These are phyloP conservation scores for Penicillium ochrochloron DNA, from an alignment of 495 filamentous ascomycete genomes.

Conservation along the genomic window DNA sequence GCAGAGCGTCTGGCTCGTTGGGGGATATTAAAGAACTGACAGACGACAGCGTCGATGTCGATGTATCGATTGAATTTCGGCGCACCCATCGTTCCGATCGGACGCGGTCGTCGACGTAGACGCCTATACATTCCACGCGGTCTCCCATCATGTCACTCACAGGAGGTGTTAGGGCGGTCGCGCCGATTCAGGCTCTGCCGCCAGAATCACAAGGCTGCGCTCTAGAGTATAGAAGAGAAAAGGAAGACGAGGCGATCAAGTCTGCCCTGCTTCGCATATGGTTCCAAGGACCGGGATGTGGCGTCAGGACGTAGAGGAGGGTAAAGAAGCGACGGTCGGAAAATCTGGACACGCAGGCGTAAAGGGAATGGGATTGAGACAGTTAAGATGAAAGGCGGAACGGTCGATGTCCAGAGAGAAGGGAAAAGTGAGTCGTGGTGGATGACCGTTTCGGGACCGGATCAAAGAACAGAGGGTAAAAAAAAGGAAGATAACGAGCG, in stretches of 20 bases:
- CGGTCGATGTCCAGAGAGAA: background rate
- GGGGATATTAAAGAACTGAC: conserved; percentile 34
- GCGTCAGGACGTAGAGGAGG: conserved; percentile 4
- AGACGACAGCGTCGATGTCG: conserved; percentile 31
- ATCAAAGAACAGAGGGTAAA: background rate
- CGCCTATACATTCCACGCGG: conserved; percentile 72
- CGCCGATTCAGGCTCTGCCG: conserved; percentile 20
- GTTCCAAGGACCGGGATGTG: conserved; percentile 19
- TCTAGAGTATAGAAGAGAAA: conserved; percentile 18
- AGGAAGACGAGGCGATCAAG: conserved; percentile 18
- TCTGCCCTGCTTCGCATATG: conserved; percentile 31
- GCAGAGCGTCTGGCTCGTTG: conserved; percentile 56
- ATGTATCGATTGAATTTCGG: conserved; percentile 41
- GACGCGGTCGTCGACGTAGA: conserved; percentile 81
- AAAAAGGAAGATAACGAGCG: conserved; percentile 24
- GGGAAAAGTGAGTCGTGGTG: background rate
- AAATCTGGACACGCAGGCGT: background rate
- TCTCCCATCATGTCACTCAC: conserved; percentile 60
- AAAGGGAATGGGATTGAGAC: conserved; percentile 13
- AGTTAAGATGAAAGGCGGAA: conserved; percentile 3
- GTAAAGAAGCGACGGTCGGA: conserved; percentile 5
- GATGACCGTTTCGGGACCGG: conserved; percentile 4
- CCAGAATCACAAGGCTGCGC: conserved; percentile 21
- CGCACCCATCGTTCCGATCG: conserved; percentile 64
- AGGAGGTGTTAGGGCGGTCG: background rate